These are phyloP conservation scores for Pulveroboletus sp. DNA, from an alignment of 768 basidiomycete species.

Conservation along the genomic window DNA sequence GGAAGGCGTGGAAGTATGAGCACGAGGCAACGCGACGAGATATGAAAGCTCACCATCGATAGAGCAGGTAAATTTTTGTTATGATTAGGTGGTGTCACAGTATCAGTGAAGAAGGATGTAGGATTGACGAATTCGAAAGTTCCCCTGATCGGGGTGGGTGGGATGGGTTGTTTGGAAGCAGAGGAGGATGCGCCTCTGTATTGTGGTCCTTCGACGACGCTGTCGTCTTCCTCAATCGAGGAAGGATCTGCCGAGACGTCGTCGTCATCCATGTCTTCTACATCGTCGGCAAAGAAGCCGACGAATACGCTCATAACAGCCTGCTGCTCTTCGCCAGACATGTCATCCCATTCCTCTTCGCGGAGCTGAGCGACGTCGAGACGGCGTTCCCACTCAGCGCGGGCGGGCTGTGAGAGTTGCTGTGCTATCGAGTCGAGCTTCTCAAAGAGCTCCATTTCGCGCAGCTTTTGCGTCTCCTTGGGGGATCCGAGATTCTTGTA, in stretches of 20 bases:
- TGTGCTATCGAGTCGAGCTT: constrained; percentile 18
- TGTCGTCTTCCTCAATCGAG: constrained; percentile 20
- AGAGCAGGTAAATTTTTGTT: constrained; percentile 29
- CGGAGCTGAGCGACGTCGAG: constrained; percentile 27
- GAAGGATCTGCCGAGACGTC: constrained; percentile 2
- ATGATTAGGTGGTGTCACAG: constrained; percentile 19
- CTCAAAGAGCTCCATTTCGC: constrained; percentile 28
- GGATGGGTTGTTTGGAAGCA: constrained; percentile 12
- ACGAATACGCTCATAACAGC: constrained; percentile 28
- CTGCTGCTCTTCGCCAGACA: constrained; percentile 31
- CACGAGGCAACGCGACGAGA: neutral
- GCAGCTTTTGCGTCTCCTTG: constrained; percentile 27
- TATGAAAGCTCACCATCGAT: constrained; percentile 25
- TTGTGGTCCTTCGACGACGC: constrained; percentile 17
- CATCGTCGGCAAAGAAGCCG: constrained; percentile 28
- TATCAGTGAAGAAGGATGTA: constrained; percentile 22
- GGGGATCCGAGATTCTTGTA: constrained; percentile 28
- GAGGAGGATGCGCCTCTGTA: constrained; percentile 1
- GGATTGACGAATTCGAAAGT: constrained; percentile 30
- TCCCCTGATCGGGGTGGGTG: constrained; percentile 18
- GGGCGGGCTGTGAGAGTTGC: constrained; percentile 29
- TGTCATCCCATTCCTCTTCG: constrained; percentile 32
- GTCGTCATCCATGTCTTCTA: constrained; percentile 20
- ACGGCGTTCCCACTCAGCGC: constrained; percentile 33
- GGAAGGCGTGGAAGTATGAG: constrained; percentile 2